Conservation (phyloP, 495 filamentous ascomycete species). For the Parmelia sp. region DNA sequence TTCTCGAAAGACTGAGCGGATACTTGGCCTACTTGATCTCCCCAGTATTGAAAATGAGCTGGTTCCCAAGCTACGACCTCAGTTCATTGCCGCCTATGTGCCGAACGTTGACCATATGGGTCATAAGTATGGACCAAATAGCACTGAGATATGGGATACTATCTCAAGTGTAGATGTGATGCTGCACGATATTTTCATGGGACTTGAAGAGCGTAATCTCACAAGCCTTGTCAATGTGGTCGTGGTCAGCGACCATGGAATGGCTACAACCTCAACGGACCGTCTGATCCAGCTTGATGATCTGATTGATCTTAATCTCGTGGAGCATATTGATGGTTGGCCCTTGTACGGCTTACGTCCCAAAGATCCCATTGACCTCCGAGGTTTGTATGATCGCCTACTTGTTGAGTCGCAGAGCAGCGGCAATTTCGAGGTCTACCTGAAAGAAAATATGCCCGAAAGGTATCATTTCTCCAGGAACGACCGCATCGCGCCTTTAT, state of each 20-base stretch:
- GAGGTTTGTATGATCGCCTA: conserved; percentile 33
- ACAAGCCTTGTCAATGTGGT: conserved; percentile 91
- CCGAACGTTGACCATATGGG: conserved; percentile 83
- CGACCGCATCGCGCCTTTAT: conserved; percentile 46
- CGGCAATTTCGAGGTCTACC: conserved; percentile 61
- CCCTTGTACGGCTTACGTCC: conserved; percentile 76
- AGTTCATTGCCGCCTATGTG: conserved; percentile 90
- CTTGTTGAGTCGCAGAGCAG: conserved; percentile 44
- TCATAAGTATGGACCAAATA: conserved; percentile 86
- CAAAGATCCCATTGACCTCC: conserved; percentile 37
- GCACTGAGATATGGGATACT: conserved; percentile 72
- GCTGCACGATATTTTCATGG: conserved; percentile 66
- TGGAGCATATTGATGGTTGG: conserved; percentile 90
- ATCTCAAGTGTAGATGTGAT: conserved; percentile 73
- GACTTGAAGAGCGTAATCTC: conserved; percentile 73
- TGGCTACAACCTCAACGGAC: conserved; percentile 80
- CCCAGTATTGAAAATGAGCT: conserved; percentile 54
- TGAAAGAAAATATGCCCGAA: conserved; percentile 45
- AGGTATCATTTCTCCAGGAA: conserved; percentile 47
- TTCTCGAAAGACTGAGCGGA: conserved; percentile 63
- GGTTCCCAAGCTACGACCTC: conserved; percentile 52
- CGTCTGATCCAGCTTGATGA: conserved; percentile 94
- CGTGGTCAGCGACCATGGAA: conserved; percentile 96
- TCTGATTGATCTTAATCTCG: conserved; percentile 62
- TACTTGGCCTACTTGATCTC: conserved; percentile 74